Evolutionary conservation across 352 stramenopile genomes (phyloP).

Genomic region (Halophytophthora polymorphica): DNA sequence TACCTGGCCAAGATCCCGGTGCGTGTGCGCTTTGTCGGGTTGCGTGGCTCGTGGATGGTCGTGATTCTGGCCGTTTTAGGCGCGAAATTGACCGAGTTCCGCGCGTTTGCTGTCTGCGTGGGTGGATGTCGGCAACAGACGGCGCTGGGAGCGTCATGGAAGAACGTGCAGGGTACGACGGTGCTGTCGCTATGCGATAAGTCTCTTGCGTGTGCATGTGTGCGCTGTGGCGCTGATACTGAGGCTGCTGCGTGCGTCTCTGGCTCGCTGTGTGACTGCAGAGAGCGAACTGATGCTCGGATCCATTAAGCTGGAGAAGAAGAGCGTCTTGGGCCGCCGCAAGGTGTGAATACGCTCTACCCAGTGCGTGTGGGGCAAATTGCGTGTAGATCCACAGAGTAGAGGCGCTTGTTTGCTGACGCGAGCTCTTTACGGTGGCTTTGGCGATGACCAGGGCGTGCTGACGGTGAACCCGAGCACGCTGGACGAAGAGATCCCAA

Average conservation of each 20-base stretch:
- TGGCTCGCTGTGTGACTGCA: conserved; percentile 13
- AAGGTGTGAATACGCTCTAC: conserved; percentile 38
- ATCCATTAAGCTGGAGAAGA: conserved; percentile 83
- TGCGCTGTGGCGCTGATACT: not conserved
- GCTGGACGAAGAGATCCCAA: conserved; percentile 72
- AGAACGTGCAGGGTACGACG: conserved; percentile 69
- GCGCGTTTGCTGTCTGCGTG: conserved; percentile 3
- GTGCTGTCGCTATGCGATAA: not conserved
- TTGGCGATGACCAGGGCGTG: conserved; percentile 40
- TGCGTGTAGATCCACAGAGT: not conserved
- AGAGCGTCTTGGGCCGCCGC: conserved; percentile 58
- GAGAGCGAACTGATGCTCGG: conserved; percentile 84
- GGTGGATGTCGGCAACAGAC: conserved; percentile 34
- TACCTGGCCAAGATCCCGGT: conserved; percentile 88
- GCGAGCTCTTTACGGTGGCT: conserved; percentile 4
- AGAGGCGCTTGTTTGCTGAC: not conserved
- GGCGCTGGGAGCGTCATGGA: conserved; percentile 71
- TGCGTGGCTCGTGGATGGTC: not conserved
- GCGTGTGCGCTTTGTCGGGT: conserved; percentile 10
- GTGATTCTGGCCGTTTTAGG: conserved; percentile 1
- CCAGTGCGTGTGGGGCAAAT: not conserved
- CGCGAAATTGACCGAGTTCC: conserved; percentile 7
- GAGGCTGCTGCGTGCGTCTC: too few relatives aligned
- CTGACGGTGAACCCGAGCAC: conserved; percentile 76
- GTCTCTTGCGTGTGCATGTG: not conserved